Base-by-base conservation (phyloP, 257 asterid species). In the Cruciata laevipes region DNA sequence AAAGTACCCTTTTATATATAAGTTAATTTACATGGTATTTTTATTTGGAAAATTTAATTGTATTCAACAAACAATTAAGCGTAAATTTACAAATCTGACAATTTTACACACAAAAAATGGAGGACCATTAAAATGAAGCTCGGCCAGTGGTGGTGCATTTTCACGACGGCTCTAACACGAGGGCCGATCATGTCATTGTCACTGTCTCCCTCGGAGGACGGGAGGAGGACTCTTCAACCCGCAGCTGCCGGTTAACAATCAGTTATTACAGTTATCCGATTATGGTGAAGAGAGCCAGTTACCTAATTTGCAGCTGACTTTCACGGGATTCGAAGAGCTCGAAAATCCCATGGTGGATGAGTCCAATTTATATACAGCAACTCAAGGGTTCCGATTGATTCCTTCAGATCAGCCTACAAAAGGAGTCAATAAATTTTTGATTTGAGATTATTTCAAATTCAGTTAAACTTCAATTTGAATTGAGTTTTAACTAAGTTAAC, bases 191-290 rank as follows among this genome's bases (percentile, higher is more conserved):
- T 52, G 96, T 91, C 0, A 84, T 91, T 10, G 76, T 89, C 6
- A 91, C 98, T 0, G 96, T 87, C 32, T 89, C 98, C 1, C 86
- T 89, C 0, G 98, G 98, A 0, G 96, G 70, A 70, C 0, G 47
- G 78, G 71, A 0, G 53, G n/a, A n/a, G n/a, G 68, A 3, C 0
- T 91, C 70, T 92, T 92, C 77, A 68, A 69, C n/a, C 97, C 98
- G 9, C 82, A 88, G 1, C 80, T 92, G 12, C 98, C 98, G 4
- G 24, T 91, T 10, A 80, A 89, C 81, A 89, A 89, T 86, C 84
- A 87, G 7, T 91, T 91, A 76, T 73, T 91, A 76, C 82, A 81
- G 42, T 62, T 84, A 0, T 11, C 71, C 73, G 62, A 65, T 4
- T n/a, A 32, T 62, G 74, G 65, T 69, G 66, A 67, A 52, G 75